Evolutionary conservation across 1,139 yeast species (phyloP), one percentile per base, ranked within the genome.

Genomic region (Eremothecium coryli): DNA sequence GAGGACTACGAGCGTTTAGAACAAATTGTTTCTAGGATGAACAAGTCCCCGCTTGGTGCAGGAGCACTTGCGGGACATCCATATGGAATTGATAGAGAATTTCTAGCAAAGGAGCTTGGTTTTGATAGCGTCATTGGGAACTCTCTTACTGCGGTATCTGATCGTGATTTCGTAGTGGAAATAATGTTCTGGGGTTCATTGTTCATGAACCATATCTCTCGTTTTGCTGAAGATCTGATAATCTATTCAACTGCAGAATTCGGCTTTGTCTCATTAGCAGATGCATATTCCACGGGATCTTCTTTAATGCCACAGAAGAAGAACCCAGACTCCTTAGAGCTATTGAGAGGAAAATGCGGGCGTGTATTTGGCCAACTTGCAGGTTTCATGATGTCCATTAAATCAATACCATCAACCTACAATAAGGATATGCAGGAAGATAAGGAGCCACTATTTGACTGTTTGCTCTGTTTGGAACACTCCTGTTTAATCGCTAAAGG

Each of bases 61-160:
- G 99, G 99, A 51, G 99, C 99, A 3, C 71, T 90, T 42, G 98
- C 99, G 11, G 99, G 99, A 36, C 98, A 90, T 58, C 98, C 99
- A 31, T 90, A 88, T 56, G 97, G 97, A 13, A 85, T 90, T 46
- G 97, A 90, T 61, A 74, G 99, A 57, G 95, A 88, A 55, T 86
- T 65, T 53, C 64, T 90, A 46, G 95, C 97, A 16, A 54, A 68
- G 35, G 81, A 76, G 11, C 69, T 90, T 32, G 93, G 88, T 0
- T 90, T 90, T 50, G 64, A 69, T 38, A 77, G 86, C 4, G 85
- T 85, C 32, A 86, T 93, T 65, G 97, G 97, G 36, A 90, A 90
- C 64, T 90, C 97, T 1, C 67, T 90, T 50, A 75, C 90, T 15
- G 98, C 97, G 0, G 98, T 90, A 14, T 78, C 94, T 35, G 99